Base-by-base conservation (phyloP, 2,329 filamentous ascomycete species). In the Coccinonectria pachysandricola region DNA sequence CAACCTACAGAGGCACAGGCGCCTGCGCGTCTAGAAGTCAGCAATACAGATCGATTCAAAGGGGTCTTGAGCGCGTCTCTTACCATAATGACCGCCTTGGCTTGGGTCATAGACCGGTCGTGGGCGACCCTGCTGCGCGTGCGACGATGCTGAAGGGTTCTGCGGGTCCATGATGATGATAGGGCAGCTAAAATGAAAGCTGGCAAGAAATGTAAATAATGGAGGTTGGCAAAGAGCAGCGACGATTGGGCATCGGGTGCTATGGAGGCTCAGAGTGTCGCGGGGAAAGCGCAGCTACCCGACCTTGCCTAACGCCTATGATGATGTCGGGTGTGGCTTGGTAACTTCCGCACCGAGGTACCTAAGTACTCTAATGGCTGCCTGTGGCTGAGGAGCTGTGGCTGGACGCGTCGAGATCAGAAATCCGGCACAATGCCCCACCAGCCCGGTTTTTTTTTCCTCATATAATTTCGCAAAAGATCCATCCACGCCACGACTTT, bases 21-120 rank as follows among this genome's bases (percentile, higher is more conserved):
- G 44, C 63, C 63, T 67, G 31, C 18, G 23, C 24, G 25, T 26
- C 27, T 40, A 40, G 43, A 24, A 24, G 30, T 41, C 26, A 45
- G 37, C 30, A 28, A 37, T 21, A 17, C 10, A 10, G 17, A n/a
- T n/a, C n/a, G n/a, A n/a, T n/a, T n/a, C n/a, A n/a, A n/a, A n/a
- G n/a, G n/a, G n/a, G n/a, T n/a, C n/a, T n/a, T n/a, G n/a, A n/a
- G n/a, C n/a, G n/a, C n/a, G n/a, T n/a, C n/a, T n/a, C 68, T 58
- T 60, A 84, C 80, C 79, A 61, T 85, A 86, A 55, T 86, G 81
- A 27, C 81, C 81, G 35, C 79, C 80, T 49, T 80, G 75, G 42
- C 62, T 68, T 26, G 73, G 73, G 56, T 86, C 79, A 53, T 86
- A 86, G n/a, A 71, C 67, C 10, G 74, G 74, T 46, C 71, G 65